These are phyloP conservation scores for Wolfiporia cocos DNA, from an alignment of 1,284 basidiomycete genomes.

Conservation along the genomic window DNA sequence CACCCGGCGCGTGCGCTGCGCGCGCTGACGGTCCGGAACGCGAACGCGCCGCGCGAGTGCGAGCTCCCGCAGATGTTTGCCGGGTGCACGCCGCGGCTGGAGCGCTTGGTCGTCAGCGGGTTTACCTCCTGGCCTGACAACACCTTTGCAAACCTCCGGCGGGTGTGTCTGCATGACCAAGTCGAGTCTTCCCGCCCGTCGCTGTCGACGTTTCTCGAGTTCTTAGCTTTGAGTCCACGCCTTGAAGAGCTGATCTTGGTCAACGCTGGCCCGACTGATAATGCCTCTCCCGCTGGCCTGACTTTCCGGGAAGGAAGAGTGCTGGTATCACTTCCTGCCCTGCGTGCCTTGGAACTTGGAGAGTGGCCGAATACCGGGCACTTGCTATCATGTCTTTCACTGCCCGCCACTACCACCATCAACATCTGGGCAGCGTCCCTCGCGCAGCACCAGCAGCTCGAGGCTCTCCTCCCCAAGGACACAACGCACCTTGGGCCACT, in stretches of 20 bases:
- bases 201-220: conserved; percentile 15
- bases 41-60: neutral
- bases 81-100: conserved; percentile 11
- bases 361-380: conserved; percentile 11
- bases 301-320: conserved; percentile 2
- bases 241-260: conserved; percentile 18
- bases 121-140: conserved; percentile 19
- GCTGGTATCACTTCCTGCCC: conserved; percentile 9
- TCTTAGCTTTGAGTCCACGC: conserved; percentile 12
- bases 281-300: neutral
- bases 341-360: too few species aligned
- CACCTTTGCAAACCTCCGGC: conserved; percentile 16
- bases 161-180: conserved; percentile 19
- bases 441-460: neutral
- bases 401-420: conserved; percentile 7
- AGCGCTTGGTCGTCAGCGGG: conserved; percentile 15
- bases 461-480: conserved; percentile 10
- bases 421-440: conserved; percentile 11
- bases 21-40: conserved; percentile 9
- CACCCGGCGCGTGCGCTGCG: conserved; percentile 11
- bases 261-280: conserved; percentile 16
- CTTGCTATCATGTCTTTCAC: conserved; percentile 10
- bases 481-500: conserved; percentile 8
- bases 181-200: conserved; percentile 9
- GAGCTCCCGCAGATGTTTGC: conserved; percentile 12